A percentile compares a stretch with the other conserved stretches of the same genome.
Conservation (phyloP, 1,284 basidiomycete species). For the Cryptococcus hybrid region DNA sequence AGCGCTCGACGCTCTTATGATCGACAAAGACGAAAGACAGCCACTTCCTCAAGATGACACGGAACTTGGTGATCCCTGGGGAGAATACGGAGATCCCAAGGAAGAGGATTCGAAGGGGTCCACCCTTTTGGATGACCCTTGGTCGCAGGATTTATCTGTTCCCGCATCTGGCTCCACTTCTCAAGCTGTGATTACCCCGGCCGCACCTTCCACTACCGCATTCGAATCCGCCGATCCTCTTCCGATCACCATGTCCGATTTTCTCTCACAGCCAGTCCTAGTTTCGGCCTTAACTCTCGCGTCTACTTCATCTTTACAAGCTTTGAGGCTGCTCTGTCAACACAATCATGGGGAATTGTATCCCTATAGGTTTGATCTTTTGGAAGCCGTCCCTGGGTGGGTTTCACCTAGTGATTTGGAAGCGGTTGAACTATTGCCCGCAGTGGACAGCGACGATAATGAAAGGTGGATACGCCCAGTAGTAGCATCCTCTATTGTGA, state of each 20-base stretch:
- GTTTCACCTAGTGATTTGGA: constrained; percentile 57
- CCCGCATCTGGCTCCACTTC: constrained; percentile 6
- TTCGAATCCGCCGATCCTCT: constrained; percentile 8
- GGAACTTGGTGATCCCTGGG: constrained; percentile 73
- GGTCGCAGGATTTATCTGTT: constrained; percentile 24
- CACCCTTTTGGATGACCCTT: constrained; percentile 25
- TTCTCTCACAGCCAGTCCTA: constrained; percentile 62
- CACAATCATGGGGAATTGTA: constrained; percentile 62
- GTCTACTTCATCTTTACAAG: constrained; percentile 59
- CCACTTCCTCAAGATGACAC: constrained; percentile 8
- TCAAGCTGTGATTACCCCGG: not conserved
- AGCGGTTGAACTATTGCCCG: constrained; percentile 64
- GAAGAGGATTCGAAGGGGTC: constrained; percentile 11
- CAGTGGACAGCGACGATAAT: constrained; percentile 55
- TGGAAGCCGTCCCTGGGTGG: constrained; percentile 72
- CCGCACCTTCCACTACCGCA: not conserved
- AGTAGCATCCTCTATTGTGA: not conserved
- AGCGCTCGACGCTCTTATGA: not conserved
- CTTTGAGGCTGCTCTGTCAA: constrained; percentile 60
- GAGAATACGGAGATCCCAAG: constrained; percentile 51
- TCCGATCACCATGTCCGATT: constrained; percentile 61
- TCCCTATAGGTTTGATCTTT: constrained; percentile 66
- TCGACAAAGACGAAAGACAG: not conserved
- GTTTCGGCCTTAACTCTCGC: constrained; percentile 65
- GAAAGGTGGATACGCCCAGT: constrained; percentile 42